Evolutionary conservation across 768 basidiomycete species (phyloP), one percentile per base, ranked within the genome.

Genomic region (Rhodotorula taiwanensis): DNA sequence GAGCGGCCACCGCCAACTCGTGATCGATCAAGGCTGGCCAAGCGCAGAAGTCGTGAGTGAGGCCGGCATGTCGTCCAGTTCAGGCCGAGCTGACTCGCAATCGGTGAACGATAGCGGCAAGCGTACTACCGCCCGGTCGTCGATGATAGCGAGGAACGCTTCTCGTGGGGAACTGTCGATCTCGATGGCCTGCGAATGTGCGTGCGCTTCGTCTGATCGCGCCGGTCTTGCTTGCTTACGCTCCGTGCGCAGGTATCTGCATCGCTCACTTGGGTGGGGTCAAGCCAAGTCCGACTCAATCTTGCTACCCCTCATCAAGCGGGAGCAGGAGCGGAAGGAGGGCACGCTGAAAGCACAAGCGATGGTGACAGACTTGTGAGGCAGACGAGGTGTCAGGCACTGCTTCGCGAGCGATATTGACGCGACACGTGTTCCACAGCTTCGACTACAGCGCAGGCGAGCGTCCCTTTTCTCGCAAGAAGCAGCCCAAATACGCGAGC

Each of bases 81-180:
- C 33, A 23, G 55, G 4, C 52, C 44, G 23, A 55, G 2, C 51
- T 25, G 21, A 47, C n/a, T 3, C 2, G 18, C 5, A 9, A 4
- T 9, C n/a, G 23, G n/a, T n/a, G 25, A 27, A 49, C 16, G 25
- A 4, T 73, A 95, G 91, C 80, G 87, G 61, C 89, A 94, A 62
- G 94, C 90, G 14, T 99, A 99, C 76, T 87, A 88, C 73, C 84
- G 91, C 72, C 94, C 94, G 0, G 83, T 85, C 0, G 87, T 94
- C 11, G 92, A 97, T 73, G 82, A 83, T 43, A 94, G 91, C 1
- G 86, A 91, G 58, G 93, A 97, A 66, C 85, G 88, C 0, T 98
- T 99, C 75, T 89, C 90, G 71, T 99, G 94, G 94, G 92, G 89
- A 7, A 78, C 92, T 66, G 90, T 93, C n/a, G 95, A 98, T 74